A percentile compares a stretch with the other conserved stretches of the same genome.
Evolutionary conservation across 1,139 yeast genomes (phyloP).

Genomic region (Hanseniaspora sp.): DNA sequence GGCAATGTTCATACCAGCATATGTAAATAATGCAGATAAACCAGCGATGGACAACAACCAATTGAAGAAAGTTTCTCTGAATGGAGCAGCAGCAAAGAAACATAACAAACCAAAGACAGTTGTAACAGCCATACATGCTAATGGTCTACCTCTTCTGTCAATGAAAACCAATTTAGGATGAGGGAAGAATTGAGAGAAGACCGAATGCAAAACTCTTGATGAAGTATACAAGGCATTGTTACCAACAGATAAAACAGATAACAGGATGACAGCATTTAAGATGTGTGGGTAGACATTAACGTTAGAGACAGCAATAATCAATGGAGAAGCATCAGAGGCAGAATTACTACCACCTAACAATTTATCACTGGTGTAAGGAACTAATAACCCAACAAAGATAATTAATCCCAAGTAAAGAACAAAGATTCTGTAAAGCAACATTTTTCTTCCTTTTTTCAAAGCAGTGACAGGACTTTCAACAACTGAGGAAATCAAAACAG

Average conservation of each 20-base stretch:
- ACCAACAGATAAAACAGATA: conserved; percentile 59
- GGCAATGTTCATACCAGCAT: conserved; percentile 69
- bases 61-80: conserved; percentile 57
- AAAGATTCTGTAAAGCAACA: conserved; percentile 49
- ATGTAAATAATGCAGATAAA: conserved; percentile 66
- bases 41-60: conserved; percentile 79
- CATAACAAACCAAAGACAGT: conserved; percentile 73
- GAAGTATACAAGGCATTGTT: conserved; percentile 56
- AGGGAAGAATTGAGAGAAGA: conserved; percentile 54
- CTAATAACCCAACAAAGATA: conserved; percentile 51
- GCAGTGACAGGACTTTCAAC: conserved; percentile 67
- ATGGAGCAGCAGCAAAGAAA: conserved; percentile 50
- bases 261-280: conserved; percentile 59
- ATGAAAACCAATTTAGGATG: conserved; percentile 38
- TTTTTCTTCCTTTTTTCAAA: conserved; percentile 35
- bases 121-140: conserved; percentile 48
- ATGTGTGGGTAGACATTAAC: conserved; percentile 55
- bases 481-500: conserved; percentile 85
- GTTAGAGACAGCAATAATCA: conserved; percentile 52
- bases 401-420: conserved; percentile 49
- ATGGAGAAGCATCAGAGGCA: conserved; percentile 51
- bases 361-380: conserved; percentile 43
- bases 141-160: conserved; percentile 54
- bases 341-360: conserved; percentile 36
- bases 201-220: conserved; percentile 70